phyloP scores from a whole-genome alignment of 2,329 filamentous ascomycete species.

The Fragosphaeria purpurea region DNA sequence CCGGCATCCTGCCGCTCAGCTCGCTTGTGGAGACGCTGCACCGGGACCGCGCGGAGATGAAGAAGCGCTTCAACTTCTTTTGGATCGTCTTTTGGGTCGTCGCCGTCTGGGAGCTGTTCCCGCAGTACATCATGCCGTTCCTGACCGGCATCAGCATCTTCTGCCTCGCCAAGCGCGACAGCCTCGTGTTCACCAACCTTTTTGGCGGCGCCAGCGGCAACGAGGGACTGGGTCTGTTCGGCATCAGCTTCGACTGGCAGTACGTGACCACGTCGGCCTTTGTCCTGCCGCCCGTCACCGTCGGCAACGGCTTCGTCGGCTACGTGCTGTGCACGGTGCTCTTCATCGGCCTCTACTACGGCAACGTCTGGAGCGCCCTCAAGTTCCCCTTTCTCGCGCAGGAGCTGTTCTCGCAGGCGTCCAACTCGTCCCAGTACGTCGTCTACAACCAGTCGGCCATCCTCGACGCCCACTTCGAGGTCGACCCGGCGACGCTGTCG shows the following conservation, averaged over 20 bases:
- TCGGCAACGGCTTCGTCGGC: constrained; percentile 29
- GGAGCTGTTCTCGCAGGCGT: constrained; percentile 26
- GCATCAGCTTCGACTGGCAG: constrained; percentile 33
- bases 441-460: constrained; percentile 34
- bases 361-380: constrained; percentile 27
- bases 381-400: constrained; percentile 27
- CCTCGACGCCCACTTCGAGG: constrained; percentile 26
- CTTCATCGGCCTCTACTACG: constrained; percentile 30
- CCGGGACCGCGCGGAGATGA: constrained; percentile 22
- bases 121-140: constrained; percentile 35
- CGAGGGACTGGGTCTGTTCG: constrained; percentile 29
- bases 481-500: constrained; percentile 24
- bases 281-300: constrained; percentile 27
- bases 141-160: constrained; percentile 31
- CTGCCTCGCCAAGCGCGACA: constrained; percentile 34
- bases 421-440: constrained; percentile 24
- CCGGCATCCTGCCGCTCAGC: constrained; percentile 18
- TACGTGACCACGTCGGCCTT: constrained; percentile 29
- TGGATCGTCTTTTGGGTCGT: constrained; percentile 28
- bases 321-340: constrained; percentile 26
- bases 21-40: constrained; percentile 18
- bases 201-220: constrained; percentile 30
- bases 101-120: constrained; percentile 37
- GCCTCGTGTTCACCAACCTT: constrained; percentile 25
- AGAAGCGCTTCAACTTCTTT: constrained; percentile 30